Percentiles rank a stretch among this genome's conserved stretches.
These are phyloP conservation scores for Poterioochromonas sp. DNA, from an alignment of 352 stramenopile species.

Conservation along the genomic window DNA sequence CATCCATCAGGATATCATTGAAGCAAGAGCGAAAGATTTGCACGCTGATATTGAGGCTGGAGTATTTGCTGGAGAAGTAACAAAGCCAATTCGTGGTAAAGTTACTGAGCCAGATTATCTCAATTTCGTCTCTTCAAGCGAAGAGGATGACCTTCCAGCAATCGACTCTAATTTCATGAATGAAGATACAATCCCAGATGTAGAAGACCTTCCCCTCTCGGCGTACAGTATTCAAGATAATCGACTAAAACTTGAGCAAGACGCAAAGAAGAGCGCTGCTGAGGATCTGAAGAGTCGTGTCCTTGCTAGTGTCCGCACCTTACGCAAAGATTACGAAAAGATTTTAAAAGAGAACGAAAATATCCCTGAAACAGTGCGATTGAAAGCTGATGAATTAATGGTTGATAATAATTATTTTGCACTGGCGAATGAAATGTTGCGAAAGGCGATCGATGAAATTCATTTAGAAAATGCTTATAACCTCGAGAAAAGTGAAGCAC, in stretches of 20 bases:
- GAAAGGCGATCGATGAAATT: constrained; percentile 72
- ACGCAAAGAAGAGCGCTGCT: constrained; percentile 55
- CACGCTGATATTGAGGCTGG: constrained; percentile 31
- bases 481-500: constrained; percentile 61
- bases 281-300: constrained; percentile 68
- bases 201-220: constrained; percentile 58
- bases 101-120: neutral
- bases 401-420: constrained; percentile 73
- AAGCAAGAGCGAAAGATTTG: constrained; percentile 11
- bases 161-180: too few species aligned
- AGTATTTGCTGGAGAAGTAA: constrained; percentile 4
- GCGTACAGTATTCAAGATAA: constrained; percentile 82
- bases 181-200: constrained; percentile 25
- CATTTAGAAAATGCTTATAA: constrained; percentile 65
- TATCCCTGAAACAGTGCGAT: constrained; percentile 38
- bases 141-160: constrained; percentile 27
- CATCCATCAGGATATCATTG: constrained; percentile 52
- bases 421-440: constrained; percentile 54
- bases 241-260: constrained; percentile 74
- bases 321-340: constrained; percentile 65
- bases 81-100: neutral
- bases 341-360: constrained; percentile 55
- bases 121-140: neutral
- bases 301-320: constrained; percentile 62
- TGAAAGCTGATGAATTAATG: constrained; percentile 65